Evolutionary conservation across 148 eudicot genomes (phyloP).

Genomic region (Heliamphora exappendiculata): DNA sequence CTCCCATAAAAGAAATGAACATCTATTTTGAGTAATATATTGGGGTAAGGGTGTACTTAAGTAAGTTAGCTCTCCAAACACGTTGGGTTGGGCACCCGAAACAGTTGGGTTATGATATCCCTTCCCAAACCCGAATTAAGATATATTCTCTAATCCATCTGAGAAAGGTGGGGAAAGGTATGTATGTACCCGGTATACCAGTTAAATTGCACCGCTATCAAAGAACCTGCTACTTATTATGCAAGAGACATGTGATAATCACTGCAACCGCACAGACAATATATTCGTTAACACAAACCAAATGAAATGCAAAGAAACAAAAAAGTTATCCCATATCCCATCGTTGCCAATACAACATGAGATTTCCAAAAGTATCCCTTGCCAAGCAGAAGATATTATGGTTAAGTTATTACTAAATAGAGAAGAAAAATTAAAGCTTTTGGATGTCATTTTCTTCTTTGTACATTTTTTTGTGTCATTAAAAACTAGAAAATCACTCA

Average conservation of each 20-base stretch:
- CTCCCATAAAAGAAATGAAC: neutral
- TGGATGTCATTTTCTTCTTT: too few relatives aligned
- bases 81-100: too few relatives aligned
- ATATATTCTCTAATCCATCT: neutral
- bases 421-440: too few relatives aligned
- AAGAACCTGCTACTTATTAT: neutral
- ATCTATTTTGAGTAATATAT: too few relatives aligned
- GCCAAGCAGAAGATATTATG: too few relatives aligned
- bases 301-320: neutral
- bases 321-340: neutral
- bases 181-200: too few relatives aligned
- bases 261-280: neutral
- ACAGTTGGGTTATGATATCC: neutral
- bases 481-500: too few relatives aligned
- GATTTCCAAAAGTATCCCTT: neutral
- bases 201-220: neutral
- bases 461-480: too few relatives aligned
- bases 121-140: neutral
- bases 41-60: too few relatives aligned
- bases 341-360: neutral
- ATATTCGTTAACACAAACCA: neutral
- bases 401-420: too few relatives aligned
- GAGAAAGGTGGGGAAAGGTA: neutral
- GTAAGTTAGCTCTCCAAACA: too few relatives aligned
- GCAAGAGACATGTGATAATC: neutral